Evolutionary conservation across 1,139 yeast species (phyloP).

Genomic region (Taphrina flavorubra): DNA sequence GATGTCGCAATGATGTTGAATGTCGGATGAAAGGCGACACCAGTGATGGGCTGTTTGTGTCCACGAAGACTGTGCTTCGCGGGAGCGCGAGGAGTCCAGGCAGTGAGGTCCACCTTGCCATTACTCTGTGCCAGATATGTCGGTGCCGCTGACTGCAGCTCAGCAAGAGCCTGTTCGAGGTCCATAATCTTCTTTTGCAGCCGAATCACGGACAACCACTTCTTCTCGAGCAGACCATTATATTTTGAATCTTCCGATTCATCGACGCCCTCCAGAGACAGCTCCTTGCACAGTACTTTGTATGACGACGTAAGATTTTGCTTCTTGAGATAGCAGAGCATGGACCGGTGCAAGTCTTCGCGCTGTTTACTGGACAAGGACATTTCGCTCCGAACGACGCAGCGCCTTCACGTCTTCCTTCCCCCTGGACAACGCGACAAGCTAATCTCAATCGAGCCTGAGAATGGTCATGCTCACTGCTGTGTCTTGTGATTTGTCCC

Average conservation of each 20-base stretch:
- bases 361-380: slow-evolving; percentile 34
- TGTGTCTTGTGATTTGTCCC: neutral
- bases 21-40: slow-evolving; percentile 74
- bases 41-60: slow-evolving; percentile 66
- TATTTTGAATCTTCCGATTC: slow-evolving; percentile 17
- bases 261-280: slow-evolving; percentile 9
- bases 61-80: slow-evolving; percentile 59
- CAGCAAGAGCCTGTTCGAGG: slow-evolving; percentile 34
- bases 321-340: slow-evolving; percentile 26
- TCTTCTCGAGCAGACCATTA: slow-evolving; percentile 65
- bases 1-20: slow-evolving; percentile 71
- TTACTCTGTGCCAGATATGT: slow-evolving; percentile 41
- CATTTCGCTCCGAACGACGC: slow-evolving; percentile 9
- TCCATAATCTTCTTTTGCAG: slow-evolving; percentile 68
- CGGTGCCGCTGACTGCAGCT: slow-evolving; percentile 24
- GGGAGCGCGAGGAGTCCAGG: slow-evolving; percentile 72
- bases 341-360: slow-evolving; percentile 33
- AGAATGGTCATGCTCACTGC: neutral
- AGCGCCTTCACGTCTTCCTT: neutral
- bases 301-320: slow-evolving; percentile 20
- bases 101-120: slow-evolving; percentile 50
- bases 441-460: neutral
- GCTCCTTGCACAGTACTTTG: slow-evolving; percentile 27
- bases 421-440: neutral
- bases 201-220: slow-evolving; percentile 86